These are phyloP conservation scores for Tylopilus plumbeoviolaceoides DNA, from an alignment of 768 basidiomycete species.

Conservation along the genomic window DNA sequence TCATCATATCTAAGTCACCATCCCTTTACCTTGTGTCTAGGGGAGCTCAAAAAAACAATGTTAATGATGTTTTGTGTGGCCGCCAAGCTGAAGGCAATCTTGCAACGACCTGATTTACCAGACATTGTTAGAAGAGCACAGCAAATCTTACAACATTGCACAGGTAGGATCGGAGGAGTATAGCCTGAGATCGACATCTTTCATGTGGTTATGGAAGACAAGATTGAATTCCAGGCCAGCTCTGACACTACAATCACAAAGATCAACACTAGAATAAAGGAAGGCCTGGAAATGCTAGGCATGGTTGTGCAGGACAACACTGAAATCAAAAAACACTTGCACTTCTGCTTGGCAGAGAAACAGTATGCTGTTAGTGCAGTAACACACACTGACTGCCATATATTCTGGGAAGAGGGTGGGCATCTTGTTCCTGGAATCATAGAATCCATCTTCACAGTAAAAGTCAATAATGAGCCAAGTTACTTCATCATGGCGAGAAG, in stretches of 20 bases:
- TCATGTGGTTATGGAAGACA: background rate
- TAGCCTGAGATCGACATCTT: background rate
- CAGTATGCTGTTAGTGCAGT: background rate
- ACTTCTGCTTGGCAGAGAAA: background rate
- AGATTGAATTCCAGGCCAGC: background rate
- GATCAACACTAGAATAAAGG: background rate
- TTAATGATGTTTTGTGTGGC: no score
- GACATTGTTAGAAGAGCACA: background rate
- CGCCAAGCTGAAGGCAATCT: no score
- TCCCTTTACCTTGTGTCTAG: no score
- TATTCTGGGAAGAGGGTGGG: background rate
- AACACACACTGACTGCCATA: background rate
- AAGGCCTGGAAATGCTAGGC: background rate
- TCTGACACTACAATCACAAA: background rate
- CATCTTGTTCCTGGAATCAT: background rate
- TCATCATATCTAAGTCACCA: no score
- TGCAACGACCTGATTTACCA: background rate
- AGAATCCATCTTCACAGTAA: background rate
- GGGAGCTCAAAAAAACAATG: no score
- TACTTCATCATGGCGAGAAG: background rate
- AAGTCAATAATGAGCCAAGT: background rate
- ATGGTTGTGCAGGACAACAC: background rate
- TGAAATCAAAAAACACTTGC: background rate
- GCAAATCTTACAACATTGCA: background rate
- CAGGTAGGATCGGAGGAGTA: background rate